Evolutionary conservation across 129 eudicot genomes (phyloP), one percentile per base, ranked within the genome.

Genomic region (Artemisia argyi): DNA sequence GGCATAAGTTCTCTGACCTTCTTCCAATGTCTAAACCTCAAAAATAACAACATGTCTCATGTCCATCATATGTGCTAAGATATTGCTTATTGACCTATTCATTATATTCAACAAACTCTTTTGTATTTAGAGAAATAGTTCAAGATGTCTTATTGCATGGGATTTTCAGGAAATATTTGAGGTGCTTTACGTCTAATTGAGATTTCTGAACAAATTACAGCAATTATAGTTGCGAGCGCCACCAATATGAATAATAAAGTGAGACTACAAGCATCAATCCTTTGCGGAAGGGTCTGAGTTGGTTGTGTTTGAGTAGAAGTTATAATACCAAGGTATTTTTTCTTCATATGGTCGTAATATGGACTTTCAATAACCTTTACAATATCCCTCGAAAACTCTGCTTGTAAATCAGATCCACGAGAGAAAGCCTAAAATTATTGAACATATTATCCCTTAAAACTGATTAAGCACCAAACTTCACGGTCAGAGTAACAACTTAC

Each of bases 351-450:
- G 14, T 44, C n/a, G 66, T 42, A 42, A 22, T 20, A n/a, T 44
- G 54, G 32, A 42, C 57, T 54, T 75, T 42, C 66, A 26, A 47
- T 75, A 46, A 75, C 66, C 61, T 75, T 55, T 65, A 75, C 54
- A 18, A 75, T 15, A 0, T 66, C 73, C 50, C 15, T 75, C 24
- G 79, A 65, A 54, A 75, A 66, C 2, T 44, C 32, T 3, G 6
- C 50, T 11, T 19, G 49, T 65, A 75, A 22, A n/a, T 3, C 18
- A 65, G 73, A 65, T 66, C 20, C 73, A 28, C 5, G 50, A 54
- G 73, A 7, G 32, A 75, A 75, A 55, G 66, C 73, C 79, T 75
- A 66, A 65, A 32, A 75, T 65, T 42, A 66, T 15, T 75, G 5
- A 75, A 66, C 49, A 56, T 6, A 65, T 14, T 70, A 22, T 2